phyloP scores from a whole-genome alignment of 2,329 filamentous ascomycete species.

The Kalmusia sp. region DNA sequence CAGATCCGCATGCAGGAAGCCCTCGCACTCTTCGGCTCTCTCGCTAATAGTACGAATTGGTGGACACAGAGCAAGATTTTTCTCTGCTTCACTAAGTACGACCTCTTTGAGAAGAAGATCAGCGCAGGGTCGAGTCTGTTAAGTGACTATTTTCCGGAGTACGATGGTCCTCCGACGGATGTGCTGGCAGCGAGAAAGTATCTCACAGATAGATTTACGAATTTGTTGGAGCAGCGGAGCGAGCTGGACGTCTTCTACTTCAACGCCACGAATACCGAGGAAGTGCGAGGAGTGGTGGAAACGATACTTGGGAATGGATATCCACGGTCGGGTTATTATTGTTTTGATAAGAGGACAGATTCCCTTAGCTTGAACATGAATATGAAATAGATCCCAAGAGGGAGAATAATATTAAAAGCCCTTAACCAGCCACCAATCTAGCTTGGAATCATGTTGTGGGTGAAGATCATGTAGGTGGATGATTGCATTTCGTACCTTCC shows the following conservation, averaged over 20 bases:
- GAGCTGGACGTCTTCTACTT: not conserved
- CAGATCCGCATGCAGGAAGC: not conserved
- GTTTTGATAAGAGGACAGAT: not conserved
- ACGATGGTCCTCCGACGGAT: not conserved
- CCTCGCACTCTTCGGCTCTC: not conserved
- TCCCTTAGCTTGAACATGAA: too few relatives aligned
- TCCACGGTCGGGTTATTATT: not conserved
- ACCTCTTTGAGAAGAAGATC: not conserved
- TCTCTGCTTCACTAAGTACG: not conserved
- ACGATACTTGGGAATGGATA: not conserved
- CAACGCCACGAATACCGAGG: not conserved
- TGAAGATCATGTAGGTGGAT: too few relatives aligned
- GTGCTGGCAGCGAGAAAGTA: not conserved
- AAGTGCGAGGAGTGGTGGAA: not conserved
- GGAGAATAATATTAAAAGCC: not conserved
- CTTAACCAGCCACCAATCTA: too few relatives aligned
- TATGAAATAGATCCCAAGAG: too few relatives aligned
- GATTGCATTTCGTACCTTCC: too few relatives aligned
- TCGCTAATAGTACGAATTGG: not conserved
- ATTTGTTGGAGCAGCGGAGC: not conserved
- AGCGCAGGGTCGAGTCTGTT: not conserved
- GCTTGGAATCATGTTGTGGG: too few relatives aligned
- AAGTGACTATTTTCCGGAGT: not conserved
- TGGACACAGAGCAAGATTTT: not conserved
- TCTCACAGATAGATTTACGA: not conserved